Evolutionary conservation across 306 rosid genomes (phyloP).

Genomic region (Gastrolobium bilobum): DNA sequence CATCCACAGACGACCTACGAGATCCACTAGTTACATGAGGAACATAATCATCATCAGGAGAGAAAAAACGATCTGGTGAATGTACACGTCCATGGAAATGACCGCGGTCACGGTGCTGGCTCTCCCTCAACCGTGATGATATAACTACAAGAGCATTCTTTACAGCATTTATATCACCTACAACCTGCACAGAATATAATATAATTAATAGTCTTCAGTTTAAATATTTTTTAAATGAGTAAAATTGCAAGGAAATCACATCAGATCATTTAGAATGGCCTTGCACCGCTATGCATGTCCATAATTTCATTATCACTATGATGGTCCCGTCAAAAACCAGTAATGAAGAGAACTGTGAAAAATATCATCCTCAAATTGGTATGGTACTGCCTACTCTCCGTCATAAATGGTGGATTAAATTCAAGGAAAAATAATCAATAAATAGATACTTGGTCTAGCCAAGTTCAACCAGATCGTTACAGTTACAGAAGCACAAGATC

Average conservation of each 20-base stretch:
- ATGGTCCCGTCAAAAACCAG: neutral
- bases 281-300: neutral
- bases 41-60: constrained; percentile 83
- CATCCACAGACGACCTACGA: constrained; percentile 79
- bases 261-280: constrained; percentile 34
- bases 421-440: neutral
- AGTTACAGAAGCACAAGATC: constrained; percentile 44
- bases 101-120: constrained; percentile 96
- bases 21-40: constrained; percentile 68
- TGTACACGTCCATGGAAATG: constrained; percentile 82
- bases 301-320: neutral
- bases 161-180: constrained; percentile 80
- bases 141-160: constrained; percentile 77
- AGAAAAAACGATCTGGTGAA: constrained; percentile 85
- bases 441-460: constrained; percentile 14
- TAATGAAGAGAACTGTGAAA: neutral
- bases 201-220: constrained; percentile 35
- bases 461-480: constrained; percentile 44
- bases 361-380: neutral
- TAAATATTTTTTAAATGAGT: neutral
- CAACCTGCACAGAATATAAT: constrained; percentile 70
- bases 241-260: constrained; percentile 26
- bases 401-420: constrained; percentile 6
- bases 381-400: neutral
- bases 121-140: constrained; percentile 95